These are phyloP conservation scores for Alternaria viburni DNA, from an alignment of 2,329 filamentous ascomycete genomes.

Conservation along the genomic window DNA sequence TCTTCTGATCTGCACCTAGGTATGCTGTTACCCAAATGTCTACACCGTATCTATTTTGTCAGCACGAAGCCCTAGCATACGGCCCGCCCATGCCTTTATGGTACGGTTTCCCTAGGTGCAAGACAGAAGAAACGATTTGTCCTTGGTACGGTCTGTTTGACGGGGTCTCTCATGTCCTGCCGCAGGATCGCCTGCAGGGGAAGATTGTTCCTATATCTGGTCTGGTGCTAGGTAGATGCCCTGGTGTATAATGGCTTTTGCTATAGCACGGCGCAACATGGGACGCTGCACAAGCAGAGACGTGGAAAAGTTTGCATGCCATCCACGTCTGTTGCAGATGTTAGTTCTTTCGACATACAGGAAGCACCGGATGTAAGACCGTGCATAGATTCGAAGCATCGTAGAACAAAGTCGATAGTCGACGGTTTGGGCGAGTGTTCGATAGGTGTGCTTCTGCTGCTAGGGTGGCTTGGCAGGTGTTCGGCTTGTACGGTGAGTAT, in stretches of 20 bases:
- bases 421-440: background rate
- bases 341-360: background rate
- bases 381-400: constrained; percentile 1
- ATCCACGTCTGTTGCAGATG: constrained; percentile 1
- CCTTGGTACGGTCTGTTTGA: background rate
- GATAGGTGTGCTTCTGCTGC: background rate
- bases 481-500: background rate
- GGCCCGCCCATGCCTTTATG: background rate
- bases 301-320: background rate
- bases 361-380: background rate
- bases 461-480: background rate
- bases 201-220: constrained; percentile 7
- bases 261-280: constrained; percentile 5
- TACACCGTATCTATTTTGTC: background rate
- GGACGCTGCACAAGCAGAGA: background rate
- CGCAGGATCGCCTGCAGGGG: constrained; percentile 3
- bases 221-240: background rate
- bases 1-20: background rate
- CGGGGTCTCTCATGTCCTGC: background rate
- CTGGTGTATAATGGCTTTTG: constrained; percentile 8
- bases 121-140: background rate
- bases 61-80: background rate
- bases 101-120: background rate
- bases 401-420: constrained; percentile 3
- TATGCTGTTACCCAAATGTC: background rate